A percentile compares a stretch with the other conserved stretches of the same genome.
Evolutionary conservation across 176 grass and related monocot species (phyloP).

Genomic region (Carex parvula): DNA sequence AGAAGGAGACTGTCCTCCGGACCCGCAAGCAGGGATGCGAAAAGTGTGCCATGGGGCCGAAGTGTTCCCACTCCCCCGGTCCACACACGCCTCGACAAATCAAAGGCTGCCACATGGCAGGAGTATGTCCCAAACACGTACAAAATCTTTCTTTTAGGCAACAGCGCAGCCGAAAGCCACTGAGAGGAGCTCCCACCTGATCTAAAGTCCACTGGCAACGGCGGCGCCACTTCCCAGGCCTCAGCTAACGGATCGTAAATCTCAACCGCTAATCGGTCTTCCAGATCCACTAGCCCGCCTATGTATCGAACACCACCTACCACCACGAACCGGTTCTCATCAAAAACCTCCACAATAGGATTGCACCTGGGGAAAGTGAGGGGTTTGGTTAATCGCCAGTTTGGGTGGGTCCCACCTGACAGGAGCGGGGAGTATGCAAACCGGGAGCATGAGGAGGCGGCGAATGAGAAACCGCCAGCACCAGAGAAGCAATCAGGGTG

Average conservation of each 20-base stretch:
- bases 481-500: constrained; percentile 43
- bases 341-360: constrained; percentile 38
- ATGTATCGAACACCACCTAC: constrained; percentile 39
- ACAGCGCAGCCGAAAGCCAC: constrained; percentile 44
- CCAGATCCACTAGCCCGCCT: constrained; percentile 48
- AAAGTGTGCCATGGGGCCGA: constrained; percentile 28
- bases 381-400: constrained; percentile 31
- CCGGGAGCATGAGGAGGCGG: constrained; percentile 26
- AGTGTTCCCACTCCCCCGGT: constrained; percentile 15
- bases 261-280: constrained; percentile 41
- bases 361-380: constrained; percentile 41
- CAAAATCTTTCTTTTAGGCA: constrained; percentile 17
- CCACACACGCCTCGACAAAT: constrained; percentile 37
- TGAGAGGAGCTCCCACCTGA: constrained; percentile 35
- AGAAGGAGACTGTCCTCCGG: constrained; percentile 28
- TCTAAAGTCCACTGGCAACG: constrained; percentile 38
- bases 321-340: constrained; percentile 15
- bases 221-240: constrained; percentile 23
- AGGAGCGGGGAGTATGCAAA: constrained; percentile 39
- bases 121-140: constrained; percentile 47
- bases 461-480: constrained; percentile 40
- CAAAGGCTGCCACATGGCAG: constrained; percentile 42
- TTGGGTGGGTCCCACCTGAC: not conserved
- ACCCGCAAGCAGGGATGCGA: constrained; percentile 38
- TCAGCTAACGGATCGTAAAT: constrained; percentile 30